A percentile compares a stretch with the other conserved stretches of the same genome.
These are phyloP conservation scores for Darksidea phi DNA, from an alignment of 495 filamentous ascomycete species.

Conservation along the genomic window DNA sequence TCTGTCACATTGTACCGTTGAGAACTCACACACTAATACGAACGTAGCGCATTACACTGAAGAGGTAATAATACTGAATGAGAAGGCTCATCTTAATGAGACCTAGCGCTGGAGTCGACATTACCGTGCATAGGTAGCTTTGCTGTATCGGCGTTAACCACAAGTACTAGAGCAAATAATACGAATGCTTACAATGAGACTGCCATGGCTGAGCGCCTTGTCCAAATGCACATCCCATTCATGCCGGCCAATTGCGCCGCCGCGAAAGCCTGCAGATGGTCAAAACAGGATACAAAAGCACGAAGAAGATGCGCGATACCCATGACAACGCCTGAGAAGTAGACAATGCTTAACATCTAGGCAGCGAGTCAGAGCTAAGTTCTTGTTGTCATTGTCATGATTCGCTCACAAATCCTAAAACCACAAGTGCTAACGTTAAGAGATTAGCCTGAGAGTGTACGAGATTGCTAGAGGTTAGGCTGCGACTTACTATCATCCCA, in stretches of 20 bases:
- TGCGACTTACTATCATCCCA: slow-evolving; percentile 7
- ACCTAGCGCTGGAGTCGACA: background rate
- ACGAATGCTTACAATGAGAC: background rate
- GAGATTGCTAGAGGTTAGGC: background rate
- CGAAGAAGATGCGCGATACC: background rate
- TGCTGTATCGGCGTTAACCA: background rate
- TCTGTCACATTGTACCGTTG: background rate
- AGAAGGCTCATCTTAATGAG: background rate
- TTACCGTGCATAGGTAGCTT: background rate
- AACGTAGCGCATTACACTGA: background rate
- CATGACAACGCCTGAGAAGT: background rate
- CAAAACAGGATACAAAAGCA: background rate
- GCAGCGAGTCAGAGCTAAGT: too few species aligned
- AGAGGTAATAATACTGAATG: slow-evolving; percentile 7
- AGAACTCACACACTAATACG: background rate
- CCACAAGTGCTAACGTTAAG: background rate
- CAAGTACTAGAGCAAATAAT: background rate
- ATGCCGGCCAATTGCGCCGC: background rate
- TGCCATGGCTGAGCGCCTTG: background rate
- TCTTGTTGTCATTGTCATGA: background rate
- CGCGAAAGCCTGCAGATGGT: background rate
- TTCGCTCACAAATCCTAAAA: background rate
- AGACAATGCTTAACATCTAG: background rate
- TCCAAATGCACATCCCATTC: background rate
- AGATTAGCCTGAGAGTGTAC: background rate